phyloP scores from a whole-genome alignment of 2,329 filamentous ascomycete genomes.

The Penicillium sumatraense region DNA sequence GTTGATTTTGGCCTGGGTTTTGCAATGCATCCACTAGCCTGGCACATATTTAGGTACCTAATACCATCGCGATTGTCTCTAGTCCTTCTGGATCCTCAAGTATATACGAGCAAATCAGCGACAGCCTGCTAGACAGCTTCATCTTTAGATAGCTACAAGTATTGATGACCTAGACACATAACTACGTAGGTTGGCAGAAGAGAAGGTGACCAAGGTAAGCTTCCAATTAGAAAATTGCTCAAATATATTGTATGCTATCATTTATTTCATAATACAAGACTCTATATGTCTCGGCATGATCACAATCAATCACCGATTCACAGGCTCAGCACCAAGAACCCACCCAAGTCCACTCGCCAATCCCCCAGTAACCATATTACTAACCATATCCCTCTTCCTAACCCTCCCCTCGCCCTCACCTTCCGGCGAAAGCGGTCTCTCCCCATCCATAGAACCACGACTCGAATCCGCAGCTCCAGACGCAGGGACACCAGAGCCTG shows the following conservation, averaged over 20 bases:
- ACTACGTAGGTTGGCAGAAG: too few species aligned
- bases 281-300: conserved; percentile 1
- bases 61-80: conserved; percentile 17
- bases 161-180: too few species aligned
- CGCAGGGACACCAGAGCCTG: conserved; percentile 15
- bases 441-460: conserved; percentile 20
- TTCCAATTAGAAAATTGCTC: not conserved
- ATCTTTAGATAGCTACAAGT: too few species aligned
- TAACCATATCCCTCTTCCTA: conserved; percentile 60
- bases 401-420: conserved; percentile 40
- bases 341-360: conserved; percentile 67
- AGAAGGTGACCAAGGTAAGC: not conserved
- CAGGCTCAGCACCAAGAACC: conserved; percentile 62
- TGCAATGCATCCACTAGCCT: conserved; percentile 20
- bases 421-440: conserved; percentile 22
- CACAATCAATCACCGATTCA: conserved; percentile 34
- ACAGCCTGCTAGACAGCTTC: too few species aligned
- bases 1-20: conserved; percentile 7
- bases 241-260: conserved; percentile 2
- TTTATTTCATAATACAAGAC: conserved; percentile 15
- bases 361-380: conserved; percentile 66
- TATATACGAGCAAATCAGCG: too few species aligned
- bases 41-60: conserved; percentile 19
- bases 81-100: not conserved
- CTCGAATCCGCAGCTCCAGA: not conserved